Conservation (phyloP, 331 rosid species). For the Stylosanthes scabra region DNA sequence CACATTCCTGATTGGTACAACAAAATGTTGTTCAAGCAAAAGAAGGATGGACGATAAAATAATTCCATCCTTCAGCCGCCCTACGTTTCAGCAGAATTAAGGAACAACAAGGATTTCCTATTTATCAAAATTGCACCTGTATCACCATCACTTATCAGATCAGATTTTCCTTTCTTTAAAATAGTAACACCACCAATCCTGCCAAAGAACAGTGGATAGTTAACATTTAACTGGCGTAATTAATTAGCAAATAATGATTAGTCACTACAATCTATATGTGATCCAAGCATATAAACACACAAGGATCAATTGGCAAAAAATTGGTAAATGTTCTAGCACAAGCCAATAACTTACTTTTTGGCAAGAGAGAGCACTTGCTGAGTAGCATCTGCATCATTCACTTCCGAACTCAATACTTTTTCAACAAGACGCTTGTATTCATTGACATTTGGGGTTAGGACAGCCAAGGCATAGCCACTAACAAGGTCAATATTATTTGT, state of each 20-base stretch:
- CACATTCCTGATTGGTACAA: slow-evolving; percentile 1
- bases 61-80: not conserved
- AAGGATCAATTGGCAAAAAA: slow-evolving; percentile 9
- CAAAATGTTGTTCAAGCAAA: slow-evolving; percentile 10
- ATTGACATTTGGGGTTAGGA: slow-evolving; percentile 86
- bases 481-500: slow-evolving; percentile 78
- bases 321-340: slow-evolving; percentile 7
- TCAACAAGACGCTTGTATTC: slow-evolving; percentile 86
- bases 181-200: slow-evolving; percentile 90
- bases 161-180: slow-evolving; percentile 79
- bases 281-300: slow-evolving; percentile 15
- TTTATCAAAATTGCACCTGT: slow-evolving; percentile 59
- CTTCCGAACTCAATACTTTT: slow-evolving; percentile 68
- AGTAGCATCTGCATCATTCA: slow-evolving; percentile 52
- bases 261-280: slow-evolving; percentile 21
- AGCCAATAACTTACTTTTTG: slow-evolving; percentile 50
- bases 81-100: not conserved
- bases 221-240: slow-evolving; percentile 4
- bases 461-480: slow-evolving; percentile 78
- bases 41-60: not conserved
- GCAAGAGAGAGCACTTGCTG: slow-evolving; percentile 74
- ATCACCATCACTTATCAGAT: slow-evolving; percentile 84
- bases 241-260: slow-evolving; percentile 1
- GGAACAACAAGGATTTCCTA: slow-evolving; percentile 12
- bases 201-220: slow-evolving; percentile 46